phyloP scores from a whole-genome alignment of 495 filamentous ascomycete genomes.

The Penicillium atrosanguineum region DNA sequence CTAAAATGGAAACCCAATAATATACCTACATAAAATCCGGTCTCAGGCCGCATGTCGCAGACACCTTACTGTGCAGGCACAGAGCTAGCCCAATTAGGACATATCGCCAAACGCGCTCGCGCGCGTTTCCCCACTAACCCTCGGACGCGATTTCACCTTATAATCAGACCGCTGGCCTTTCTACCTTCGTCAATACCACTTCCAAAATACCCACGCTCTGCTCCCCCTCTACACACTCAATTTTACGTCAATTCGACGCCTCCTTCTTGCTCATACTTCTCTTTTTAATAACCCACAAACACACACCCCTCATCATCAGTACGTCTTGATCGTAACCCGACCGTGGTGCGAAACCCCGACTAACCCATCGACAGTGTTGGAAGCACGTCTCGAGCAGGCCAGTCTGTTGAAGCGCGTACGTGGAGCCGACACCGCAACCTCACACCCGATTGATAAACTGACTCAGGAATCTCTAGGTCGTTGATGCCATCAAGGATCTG shows the following conservation, averaged over 20 bases:
- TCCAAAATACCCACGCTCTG: slow-evolving; percentile 9
- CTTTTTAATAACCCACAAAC: not conserved
- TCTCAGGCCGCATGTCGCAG: not conserved
- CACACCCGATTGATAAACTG: not conserved
- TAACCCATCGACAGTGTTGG: slow-evolving; percentile 68
- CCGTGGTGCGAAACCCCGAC: slow-evolving; percentile 13
- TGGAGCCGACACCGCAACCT: slow-evolving; percentile 2
- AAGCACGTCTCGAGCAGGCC: slow-evolving; percentile 95
- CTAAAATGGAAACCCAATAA: not conserved
- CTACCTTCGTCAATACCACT: slow-evolving; percentile 19
- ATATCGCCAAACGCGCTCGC: slow-evolving; percentile 40
- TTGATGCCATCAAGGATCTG: slow-evolving; percentile 98
- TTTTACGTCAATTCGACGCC: slow-evolving; percentile 4
- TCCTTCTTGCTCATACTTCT: not conserved
- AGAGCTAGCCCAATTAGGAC: slow-evolving; percentile 28
- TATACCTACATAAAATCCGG: not conserved
- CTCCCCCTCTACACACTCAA: not conserved
- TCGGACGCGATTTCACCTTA: slow-evolving; percentile 36
- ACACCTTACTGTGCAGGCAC: slow-evolving; percentile 24
- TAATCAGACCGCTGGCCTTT: slow-evolving; percentile 22
- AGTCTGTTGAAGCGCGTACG: slow-evolving; percentile 90
- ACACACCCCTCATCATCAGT: slow-evolving; percentile 36
- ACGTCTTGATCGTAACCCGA: slow-evolving; percentile 18
- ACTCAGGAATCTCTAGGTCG: slow-evolving; percentile 58
- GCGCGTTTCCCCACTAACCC: slow-evolving; percentile 37